Conservation (phyloP, 805 yeast species). For the Dipodascus geniculatus region DNA sequence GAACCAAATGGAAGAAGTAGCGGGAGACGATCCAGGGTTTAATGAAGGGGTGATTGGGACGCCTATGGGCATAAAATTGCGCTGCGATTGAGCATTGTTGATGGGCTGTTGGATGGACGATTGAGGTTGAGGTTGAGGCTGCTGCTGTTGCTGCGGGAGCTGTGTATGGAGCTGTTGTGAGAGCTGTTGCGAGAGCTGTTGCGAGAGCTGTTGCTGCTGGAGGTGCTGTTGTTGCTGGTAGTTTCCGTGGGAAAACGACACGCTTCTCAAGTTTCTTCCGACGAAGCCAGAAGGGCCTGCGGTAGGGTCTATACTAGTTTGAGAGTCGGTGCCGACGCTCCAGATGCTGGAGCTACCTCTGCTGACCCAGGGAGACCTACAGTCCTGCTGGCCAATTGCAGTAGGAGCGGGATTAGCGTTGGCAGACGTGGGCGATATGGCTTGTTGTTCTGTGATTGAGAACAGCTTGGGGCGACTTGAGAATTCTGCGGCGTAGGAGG, state of each 20-base stretch:
- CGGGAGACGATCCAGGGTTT: background rate
- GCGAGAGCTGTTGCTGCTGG: no score
- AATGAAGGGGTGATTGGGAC: background rate
- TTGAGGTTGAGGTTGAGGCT: background rate
- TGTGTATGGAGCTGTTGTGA: constrained; percentile 4
- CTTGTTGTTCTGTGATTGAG: constrained; percentile 1
- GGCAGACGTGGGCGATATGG: constrained; percentile 2
- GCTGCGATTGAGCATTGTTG: background rate
- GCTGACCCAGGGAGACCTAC: constrained; percentile 6
- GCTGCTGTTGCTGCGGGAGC: constrained; percentile 4
- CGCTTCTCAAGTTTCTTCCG: background rate
- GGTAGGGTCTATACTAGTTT: background rate
- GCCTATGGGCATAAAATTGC: constrained; percentile 1
- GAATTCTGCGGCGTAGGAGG: constrained; percentile 57
- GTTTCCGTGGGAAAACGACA: background rate
- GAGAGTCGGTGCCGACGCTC: background rate
- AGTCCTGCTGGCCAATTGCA: constrained; percentile 6
- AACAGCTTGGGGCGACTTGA: constrained; percentile 21
- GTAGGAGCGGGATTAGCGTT: constrained; percentile 3
- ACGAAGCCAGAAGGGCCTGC: background rate
- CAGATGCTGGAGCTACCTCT: constrained; percentile 1
- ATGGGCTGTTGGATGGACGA: background rate
- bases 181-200: no score
- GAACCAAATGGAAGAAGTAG: background rate
- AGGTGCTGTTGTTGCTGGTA: background rate